Base-by-base conservation (phyloP, 2,329 filamentous ascomycete genomes). In the Cladosporium sp. region DNA sequence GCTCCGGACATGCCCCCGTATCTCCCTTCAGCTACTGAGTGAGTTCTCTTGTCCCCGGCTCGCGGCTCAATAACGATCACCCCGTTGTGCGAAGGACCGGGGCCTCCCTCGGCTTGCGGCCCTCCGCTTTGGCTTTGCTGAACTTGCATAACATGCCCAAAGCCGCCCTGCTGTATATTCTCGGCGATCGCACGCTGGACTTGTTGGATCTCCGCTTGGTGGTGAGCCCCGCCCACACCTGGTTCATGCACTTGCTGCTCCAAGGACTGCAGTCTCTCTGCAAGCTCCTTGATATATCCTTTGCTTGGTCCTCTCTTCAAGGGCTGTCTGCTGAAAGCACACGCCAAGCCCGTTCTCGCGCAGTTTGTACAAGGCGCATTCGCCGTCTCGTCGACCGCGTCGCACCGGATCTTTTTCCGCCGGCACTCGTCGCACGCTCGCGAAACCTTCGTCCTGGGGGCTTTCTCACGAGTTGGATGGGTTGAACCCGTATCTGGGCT, bases 211-310 rank as follows among this genome's bases (percentile, higher is more conserved):
- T 67, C 58, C 19, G 55, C 53, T 32, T 66, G 62, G 43, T 62
- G 59, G 32, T 61, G 59, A 42, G 61, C 56, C 18, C 57, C 53
- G 8, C 52, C 45, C 42, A 61, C 38, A 22, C 62, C 58, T 14
- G 60, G 58, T 18, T 63, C 64, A 11, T 65, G 63, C 53, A 93
- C 82, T 65, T 89, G 87, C 59, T 85, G 86, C 66, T 95, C 90
- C 43, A 95, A 84, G 41, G 81, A 85, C 62, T 91, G 84, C 54
- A 95, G 83, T 22, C 90, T 79, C 65, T 95, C 89, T 19, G 89
- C 89, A 18, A 95, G 79, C 68, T 95, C 89, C 67, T 95, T 95
- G 68, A 95, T 95, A 63, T 95, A 95, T 13, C 90, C 90, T 79
- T 95, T 95, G 66, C 86, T 93, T 2, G 90, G 89, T 1, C 90